Percentiles rank a stretch among this genome's conserved stretches.
phyloP scores from a whole-genome alignment of 805 yeast genomes.

The Vanderwaltozyma verrucispora region DNA sequence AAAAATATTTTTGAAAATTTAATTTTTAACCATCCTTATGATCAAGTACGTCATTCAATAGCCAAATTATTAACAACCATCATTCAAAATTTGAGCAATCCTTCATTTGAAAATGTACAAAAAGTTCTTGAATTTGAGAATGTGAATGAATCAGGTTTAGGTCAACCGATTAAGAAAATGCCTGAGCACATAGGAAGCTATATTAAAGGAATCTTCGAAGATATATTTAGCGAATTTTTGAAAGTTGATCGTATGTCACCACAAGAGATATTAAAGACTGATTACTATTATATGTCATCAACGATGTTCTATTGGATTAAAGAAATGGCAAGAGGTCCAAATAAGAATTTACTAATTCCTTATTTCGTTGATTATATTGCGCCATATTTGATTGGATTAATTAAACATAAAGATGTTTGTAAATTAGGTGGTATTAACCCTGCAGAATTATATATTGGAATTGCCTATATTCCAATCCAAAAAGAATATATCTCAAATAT shows the following conservation, averaged over 20 bases:
- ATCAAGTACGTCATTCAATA: slow-evolving; percentile 57
- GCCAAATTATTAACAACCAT: slow-evolving; percentile 42
- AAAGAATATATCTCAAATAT: slow-evolving; percentile 33
- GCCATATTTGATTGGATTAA: slow-evolving; percentile 58
- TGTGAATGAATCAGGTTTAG: slow-evolving; percentile 23
- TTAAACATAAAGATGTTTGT: slow-evolving; percentile 69
- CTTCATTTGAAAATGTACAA: slow-evolving; percentile 6
- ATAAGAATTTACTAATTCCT: slow-evolving; percentile 43
- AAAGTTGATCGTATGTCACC: slow-evolving; percentile 31
- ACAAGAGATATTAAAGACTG: slow-evolving; percentile 48
- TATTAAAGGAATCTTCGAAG: slow-evolving; percentile 36
- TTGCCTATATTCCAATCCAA: slow-evolving; percentile 41
- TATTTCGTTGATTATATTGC: slow-evolving; percentile 43
- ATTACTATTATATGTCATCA: slow-evolving; percentile 52
- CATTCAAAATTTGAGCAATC: slow-evolving; percentile 19
- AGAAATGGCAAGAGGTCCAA: slow-evolving; percentile 43
- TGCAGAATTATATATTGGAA: slow-evolving; percentile 32
- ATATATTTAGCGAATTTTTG: slow-evolving; percentile 33
- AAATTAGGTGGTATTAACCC: slow-evolving; percentile 56
- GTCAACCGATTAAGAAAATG: slow-evolving; percentile 24
- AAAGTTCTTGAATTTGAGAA: slow-evolving; percentile 1
- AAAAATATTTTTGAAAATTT: slow-evolving; percentile 35
- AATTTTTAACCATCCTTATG: slow-evolving; percentile 52
- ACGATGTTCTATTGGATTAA: slow-evolving; percentile 54
- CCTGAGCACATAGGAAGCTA: slow-evolving; percentile 27